These are phyloP conservation scores for Aspergillus udagawae DNA, from an alignment of 2,329 filamentous ascomycete genomes.

Conservation along the genomic window DNA sequence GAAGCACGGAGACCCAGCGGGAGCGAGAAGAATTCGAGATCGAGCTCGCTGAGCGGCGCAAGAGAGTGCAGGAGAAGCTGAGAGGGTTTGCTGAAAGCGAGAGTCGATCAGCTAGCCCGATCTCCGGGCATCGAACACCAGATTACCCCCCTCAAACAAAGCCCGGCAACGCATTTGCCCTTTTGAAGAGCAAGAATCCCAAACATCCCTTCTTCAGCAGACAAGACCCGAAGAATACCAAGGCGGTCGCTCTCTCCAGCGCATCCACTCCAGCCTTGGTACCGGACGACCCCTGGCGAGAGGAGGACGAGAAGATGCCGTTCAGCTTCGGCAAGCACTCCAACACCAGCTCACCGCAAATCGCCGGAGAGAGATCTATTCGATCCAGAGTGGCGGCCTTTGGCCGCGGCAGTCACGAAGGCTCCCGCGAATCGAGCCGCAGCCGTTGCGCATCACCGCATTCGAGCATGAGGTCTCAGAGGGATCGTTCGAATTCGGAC, in stretches of 20 bases:
- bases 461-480: slow-evolving; percentile 36
- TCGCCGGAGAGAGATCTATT: slow-evolving; percentile 26
- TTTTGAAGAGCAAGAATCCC: slow-evolving; percentile 40
- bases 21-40: slow-evolving; percentile 47
- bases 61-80: slow-evolving; percentile 47
- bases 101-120: slow-evolving; percentile 43
- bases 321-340: slow-evolving; percentile 31
- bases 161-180: slow-evolving; percentile 41
- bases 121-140: slow-evolving; percentile 30
- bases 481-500: slow-evolving; percentile 55
- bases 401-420: slow-evolving; percentile 31
- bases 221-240: slow-evolving; percentile 36
- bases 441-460: slow-evolving; percentile 36
- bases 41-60: slow-evolving; percentile 46
- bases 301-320: slow-evolving; percentile 33
- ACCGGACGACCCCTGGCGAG: slow-evolving; percentile 33
- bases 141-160: slow-evolving; percentile 27
- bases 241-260: slow-evolving; percentile 40
- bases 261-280: slow-evolving; percentile 34
- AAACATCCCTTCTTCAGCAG: slow-evolving; percentile 29
- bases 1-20: slow-evolving; percentile 46
- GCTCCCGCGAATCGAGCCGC: slow-evolving; percentile 30
- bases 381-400: slow-evolving; percentile 26
- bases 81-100: slow-evolving; percentile 40
- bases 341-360: slow-evolving; percentile 37